A percentile compares a stretch with the other conserved stretches of the same genome.
Conservation (phyloP, 805 yeast species). For the Wickerhamomyces bisporus region DNA sequence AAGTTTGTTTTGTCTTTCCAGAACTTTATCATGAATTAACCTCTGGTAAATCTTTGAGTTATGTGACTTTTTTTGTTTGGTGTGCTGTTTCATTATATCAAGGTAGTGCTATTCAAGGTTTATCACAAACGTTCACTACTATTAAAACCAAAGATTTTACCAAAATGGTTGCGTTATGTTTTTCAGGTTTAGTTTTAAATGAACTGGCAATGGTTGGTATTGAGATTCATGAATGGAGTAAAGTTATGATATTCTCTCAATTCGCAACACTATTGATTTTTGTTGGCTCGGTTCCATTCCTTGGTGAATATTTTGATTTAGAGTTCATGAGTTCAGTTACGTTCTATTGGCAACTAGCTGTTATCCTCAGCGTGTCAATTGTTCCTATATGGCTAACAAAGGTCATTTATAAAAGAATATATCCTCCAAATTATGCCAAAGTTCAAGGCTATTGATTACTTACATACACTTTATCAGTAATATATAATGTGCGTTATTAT, state of each 20-base stretch:
- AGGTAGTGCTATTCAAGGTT: slow-evolving; percentile 78
- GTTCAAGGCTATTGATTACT: slow-evolving; percentile 74
- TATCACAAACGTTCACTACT: slow-evolving; percentile 74
- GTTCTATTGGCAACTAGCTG: slow-evolving; percentile 64
- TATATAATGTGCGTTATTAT: no score
- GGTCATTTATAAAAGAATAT: slow-evolving; percentile 63
- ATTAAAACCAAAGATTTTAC: slow-evolving; percentile 48
- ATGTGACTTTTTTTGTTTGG: slow-evolving; percentile 88
- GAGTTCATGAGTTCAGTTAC: slow-evolving; percentile 48
- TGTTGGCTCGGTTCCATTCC: slow-evolving; percentile 74
- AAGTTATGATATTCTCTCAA: slow-evolving; percentile 67
- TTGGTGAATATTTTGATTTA: slow-evolving; percentile 82
- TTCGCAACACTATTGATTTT: slow-evolving; percentile 63
- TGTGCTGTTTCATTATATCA: slow-evolving; percentile 85
- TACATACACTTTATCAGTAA: no score
- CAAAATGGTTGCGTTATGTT: slow-evolving; percentile 81
- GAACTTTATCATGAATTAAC: slow-evolving; percentile 92
- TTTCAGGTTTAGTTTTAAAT: slow-evolving; percentile 71
- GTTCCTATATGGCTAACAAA: slow-evolving; percentile 89
- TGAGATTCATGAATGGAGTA: slow-evolving; percentile 90
- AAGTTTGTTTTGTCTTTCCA: slow-evolving; percentile 84
- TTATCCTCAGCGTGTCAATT: slow-evolving; percentile 64
- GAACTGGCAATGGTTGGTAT: slow-evolving; percentile 92
- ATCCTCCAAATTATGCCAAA: slow-evolving; percentile 96
- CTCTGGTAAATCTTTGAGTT: slow-evolving; percentile 80